Base-by-base conservation (phyloP, 768 basidiomycete species). In the Strobilomyces confusus region DNA sequence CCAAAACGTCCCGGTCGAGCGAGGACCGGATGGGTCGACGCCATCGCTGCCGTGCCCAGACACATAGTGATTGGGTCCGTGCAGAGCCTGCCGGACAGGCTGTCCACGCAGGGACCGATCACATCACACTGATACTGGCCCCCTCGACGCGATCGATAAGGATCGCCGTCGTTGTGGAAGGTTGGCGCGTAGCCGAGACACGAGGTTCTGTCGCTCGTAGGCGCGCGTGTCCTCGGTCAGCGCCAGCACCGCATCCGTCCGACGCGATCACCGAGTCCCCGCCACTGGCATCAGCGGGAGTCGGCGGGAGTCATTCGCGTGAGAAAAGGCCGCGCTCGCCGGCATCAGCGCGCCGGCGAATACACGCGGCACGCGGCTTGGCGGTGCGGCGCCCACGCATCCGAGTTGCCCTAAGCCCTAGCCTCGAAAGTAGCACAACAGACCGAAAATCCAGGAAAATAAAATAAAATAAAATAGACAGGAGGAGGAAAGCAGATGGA, bases 321-420 rank as follows among this genome's bases (percentile, higher is more conserved):
- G 54, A 5, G 54, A 46, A 33, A 17, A 32, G 7, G 9, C 2
- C 9, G 43, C 43, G 44, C 4, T 45, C 43, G 32, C 4, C 33
- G 38, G 20, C 40, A 22, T 47, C 34, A 48, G n/a, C 4, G 52
- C 57, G 61, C 32, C 44, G 38, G 12, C 42, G 51, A 60, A 59
- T 58, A 60, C 66, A 62, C 54, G 59, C 58, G 64, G 59, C 51
- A 20, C n/a, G 53, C 54, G n/a, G 51, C 57, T 34, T 19, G 52
- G 37, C 41, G 45, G 56, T 54, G 29, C 44, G 29, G 22, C 30
- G 45, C 37, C 42, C 23, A 8, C 45, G 30, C 38, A 42, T 15
- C 20, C 17, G 22, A n/a, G 9, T 37, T 5, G 8, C 64, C 68
- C 68, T 70, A 12, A 43, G 62, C 68, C 69, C 68, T 69, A 69